Evolutionary conservation across 441 rosid species (phyloP), one percentile per base, ranked within the genome.

Genomic region (Mallotus japonicus): DNA sequence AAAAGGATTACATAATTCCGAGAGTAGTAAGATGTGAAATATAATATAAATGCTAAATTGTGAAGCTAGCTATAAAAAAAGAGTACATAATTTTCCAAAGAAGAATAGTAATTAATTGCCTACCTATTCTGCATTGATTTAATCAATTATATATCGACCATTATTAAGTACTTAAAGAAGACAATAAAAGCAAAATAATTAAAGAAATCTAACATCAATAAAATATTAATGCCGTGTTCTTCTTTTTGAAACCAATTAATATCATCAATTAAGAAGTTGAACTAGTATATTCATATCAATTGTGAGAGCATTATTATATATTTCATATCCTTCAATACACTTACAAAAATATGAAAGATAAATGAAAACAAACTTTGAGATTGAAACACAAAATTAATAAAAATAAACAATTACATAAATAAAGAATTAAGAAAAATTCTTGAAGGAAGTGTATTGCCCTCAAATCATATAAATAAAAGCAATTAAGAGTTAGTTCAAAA

Each of bases 341-440:
- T 15, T 22, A 67, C 40, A 49, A 12, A 49, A 12, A 66, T 24
- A 50, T 24, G 4, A 22, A 49, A 66, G 13, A 66, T 37, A 50
- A 22, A 53, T 9, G 14, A 34, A 67, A 42, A 47, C 17, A 16
- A 67, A 67, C 46, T 15, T 49, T 49, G 24, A 46, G 50, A 11
- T 19, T 12, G 56, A 66, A 50, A 20, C 40, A 24, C 70, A 66
- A 50, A 28, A 56, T 56, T 19, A 66, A 22, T 16, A 11, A 15
- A 40, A 42, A 42, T 16, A 49, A 37, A 62, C 22, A 63, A 62
- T 62, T 17, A 22, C 53, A 64, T 7, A 65, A 58, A 65, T 19
- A 77, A 83, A 81, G 67, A 77, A 73, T 76, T 66, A 69, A 75
- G 69, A 65, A 54, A 73, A 73, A 59, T 64, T 42, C 55, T 14